Conservation (phyloP, 306 rosid species). For the Erythrophleum fordii region DNA sequence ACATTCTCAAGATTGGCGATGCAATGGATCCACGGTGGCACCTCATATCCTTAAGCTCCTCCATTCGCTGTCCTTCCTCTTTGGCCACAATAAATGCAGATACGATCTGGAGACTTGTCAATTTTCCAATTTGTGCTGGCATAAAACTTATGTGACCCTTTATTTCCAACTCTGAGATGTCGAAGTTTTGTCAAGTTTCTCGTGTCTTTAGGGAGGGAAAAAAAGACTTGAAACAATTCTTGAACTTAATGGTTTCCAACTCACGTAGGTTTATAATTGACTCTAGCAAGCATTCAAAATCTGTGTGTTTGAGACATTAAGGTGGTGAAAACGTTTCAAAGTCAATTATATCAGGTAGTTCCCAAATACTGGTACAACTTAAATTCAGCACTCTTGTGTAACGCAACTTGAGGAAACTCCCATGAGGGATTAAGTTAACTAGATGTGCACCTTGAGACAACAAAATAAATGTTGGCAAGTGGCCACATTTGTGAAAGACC, state of each 20-base stretch:
- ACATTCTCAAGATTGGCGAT: conserved; percentile 36
- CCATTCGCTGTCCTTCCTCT: conserved; percentile 14
- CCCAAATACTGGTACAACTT: not conserved
- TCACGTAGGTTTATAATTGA: conserved; percentile 20
- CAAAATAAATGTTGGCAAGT: not conserved
- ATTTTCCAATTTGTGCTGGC: not conserved
- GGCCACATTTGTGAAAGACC: not conserved
- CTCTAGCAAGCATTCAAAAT: not conserved
- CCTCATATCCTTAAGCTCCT: conserved; percentile 18
- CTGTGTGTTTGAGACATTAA: not conserved
- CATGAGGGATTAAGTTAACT: conserved; percentile 8
- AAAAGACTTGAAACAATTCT: not conserved
- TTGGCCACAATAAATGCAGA: not conserved
- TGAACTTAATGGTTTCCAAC: conserved; percentile 12
- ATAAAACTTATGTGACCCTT: not conserved
- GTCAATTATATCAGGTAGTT: not conserved
- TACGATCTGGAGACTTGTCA: conserved; percentile 17
- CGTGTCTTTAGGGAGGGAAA: not conserved
- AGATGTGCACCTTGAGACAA: not conserved
- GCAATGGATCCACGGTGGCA: conserved; percentile 22
- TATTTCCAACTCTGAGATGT: conserved; percentile 21
- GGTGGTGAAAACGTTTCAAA: not conserved
- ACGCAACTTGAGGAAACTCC: not conserved
- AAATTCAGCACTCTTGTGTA: conserved; percentile 29
- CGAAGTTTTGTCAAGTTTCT: not conserved